These are phyloP conservation scores for Peronospora tabacina DNA, from an alignment of 352 stramenopile species.

Conservation along the genomic window DNA sequence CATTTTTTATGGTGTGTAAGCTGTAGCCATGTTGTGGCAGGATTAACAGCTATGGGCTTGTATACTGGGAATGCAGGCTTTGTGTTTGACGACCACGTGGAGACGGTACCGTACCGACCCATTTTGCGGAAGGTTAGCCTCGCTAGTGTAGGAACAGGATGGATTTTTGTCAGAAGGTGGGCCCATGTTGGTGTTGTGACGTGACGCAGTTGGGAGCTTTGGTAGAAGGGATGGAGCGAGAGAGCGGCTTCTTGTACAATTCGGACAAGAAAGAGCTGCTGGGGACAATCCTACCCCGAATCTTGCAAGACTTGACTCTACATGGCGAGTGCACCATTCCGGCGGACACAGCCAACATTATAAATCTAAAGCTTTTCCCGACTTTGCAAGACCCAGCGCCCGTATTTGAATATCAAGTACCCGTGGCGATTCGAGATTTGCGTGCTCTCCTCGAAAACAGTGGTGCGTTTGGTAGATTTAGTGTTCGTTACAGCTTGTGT, in stretches of 20 bases:
- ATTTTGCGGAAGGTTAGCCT: constrained; percentile 71
- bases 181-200: constrained; percentile 4
- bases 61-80: constrained; percentile 37
- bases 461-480: constrained; percentile 28
- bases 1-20: background rate
- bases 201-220: constrained; percentile 45
- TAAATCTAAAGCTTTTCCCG: constrained; percentile 84
- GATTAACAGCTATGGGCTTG: background rate
- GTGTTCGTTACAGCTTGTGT: background rate
- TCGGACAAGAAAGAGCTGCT: constrained; percentile 54
- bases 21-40: too few species aligned
- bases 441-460: constrained; percentile 65
- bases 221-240: constrained; percentile 83
- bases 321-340: constrained; percentile 77
- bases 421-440: constrained; percentile 70
- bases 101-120: constrained; percentile 69
- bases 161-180: too few species aligned
- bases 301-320: constrained; percentile 62
- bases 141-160: background rate
- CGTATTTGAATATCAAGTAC: constrained; percentile 82
- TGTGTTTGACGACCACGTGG: constrained; percentile 71
- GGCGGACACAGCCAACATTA: constrained; percentile 73
- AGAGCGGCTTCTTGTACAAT: constrained; percentile 80
- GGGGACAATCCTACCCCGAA: constrained; percentile 57
- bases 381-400: constrained; percentile 56